Conservation (phyloP, 1,284 basidiomycete genomes). For the Entoloma clypeatum region DNA sequence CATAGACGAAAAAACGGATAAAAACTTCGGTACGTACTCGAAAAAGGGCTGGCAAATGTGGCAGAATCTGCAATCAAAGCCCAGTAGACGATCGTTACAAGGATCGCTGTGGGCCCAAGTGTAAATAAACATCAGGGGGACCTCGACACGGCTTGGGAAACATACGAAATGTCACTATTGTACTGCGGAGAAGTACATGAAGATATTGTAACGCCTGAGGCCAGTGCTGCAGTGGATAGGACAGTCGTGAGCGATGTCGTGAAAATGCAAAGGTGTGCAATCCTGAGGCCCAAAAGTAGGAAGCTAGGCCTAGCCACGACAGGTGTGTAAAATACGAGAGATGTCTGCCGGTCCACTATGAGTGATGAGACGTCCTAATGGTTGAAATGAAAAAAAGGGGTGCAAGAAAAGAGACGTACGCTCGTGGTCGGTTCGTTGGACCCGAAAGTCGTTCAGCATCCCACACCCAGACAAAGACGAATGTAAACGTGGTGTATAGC, state of each 20-base stretch:
- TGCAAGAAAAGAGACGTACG: no score
- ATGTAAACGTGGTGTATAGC: conserved; percentile 43
- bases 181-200: conserved; percentile 44
- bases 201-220: conserved; percentile 43
- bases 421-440: no score
- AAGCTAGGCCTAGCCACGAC: conserved; percentile 45
- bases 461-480: conserved; percentile 37
- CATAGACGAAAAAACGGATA: conserved; percentile 1
- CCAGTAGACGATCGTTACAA: conserved; percentile 60
- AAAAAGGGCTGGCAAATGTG: conserved; percentile 34
- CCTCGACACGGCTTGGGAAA: background rate
- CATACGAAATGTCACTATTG: conserved; percentile 48
- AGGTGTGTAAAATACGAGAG: conserved; percentile 50
- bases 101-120: conserved; percentile 44
- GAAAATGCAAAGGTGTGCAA: conserved; percentile 44
- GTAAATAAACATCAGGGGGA: no score
- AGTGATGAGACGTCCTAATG: background rate
- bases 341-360: conserved; percentile 30
- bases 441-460: no score
- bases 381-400: no score
- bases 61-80: conserved; percentile 36
- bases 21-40: conserved; percentile 24
- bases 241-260: conserved; percentile 14
- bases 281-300: conserved; percentile 48
- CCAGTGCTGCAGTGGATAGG: conserved; percentile 53